Base-by-base conservation (phyloP, 1,139 yeast genomes). In the Meyerozyma athensensis region DNA sequence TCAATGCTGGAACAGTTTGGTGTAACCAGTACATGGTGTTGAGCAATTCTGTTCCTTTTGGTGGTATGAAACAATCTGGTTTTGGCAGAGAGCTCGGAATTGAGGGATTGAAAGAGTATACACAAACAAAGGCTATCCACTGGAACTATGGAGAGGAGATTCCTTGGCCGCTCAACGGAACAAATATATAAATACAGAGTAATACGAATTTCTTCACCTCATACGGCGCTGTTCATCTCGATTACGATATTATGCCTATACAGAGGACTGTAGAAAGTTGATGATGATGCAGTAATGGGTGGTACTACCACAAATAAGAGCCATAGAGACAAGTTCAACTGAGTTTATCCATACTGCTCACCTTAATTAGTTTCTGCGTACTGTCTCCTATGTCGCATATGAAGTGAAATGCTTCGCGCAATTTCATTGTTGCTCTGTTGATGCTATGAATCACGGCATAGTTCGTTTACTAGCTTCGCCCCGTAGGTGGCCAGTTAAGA, bases 21-120 rank as follows among this genome's bases (percentile, higher is more conserved):
- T 51, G 53, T 37, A 57, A 57, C 46, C 55, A 59, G 26, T 57
- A 52, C 43, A 56, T 56, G 43, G 59, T 54, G 40, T 56, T 53
- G 51, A 56, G 55, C 43, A 54, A 51, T 18, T 47, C 49, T 52
- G 59, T 57, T 33, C 62, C 62, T 32, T 57, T 57, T 38, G 62
- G 62, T 26, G 62, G 62, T 13, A 55, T 47, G 44, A 55, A 56
- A 35, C 50, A 54, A 37, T 57, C 62, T 20, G 62, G 62, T 42
- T 48, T 57, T 36, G 62, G 62, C 24, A 53, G 59, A 46, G 62
- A 57, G 41, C 48, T 57, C 58, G 62, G 62, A 24, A 49, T 47
- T 21, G 32, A 28, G 20, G 32, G 32, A 5, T 18, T 20, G 26
- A 32, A 32, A 12, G 34, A 32, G 41, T 48, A 48, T 46, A 48